These are phyloP conservation scores for Daedaleopsis sinensis DNA, from an alignment of 768 basidiomycete genomes.

Conservation along the genomic window DNA sequence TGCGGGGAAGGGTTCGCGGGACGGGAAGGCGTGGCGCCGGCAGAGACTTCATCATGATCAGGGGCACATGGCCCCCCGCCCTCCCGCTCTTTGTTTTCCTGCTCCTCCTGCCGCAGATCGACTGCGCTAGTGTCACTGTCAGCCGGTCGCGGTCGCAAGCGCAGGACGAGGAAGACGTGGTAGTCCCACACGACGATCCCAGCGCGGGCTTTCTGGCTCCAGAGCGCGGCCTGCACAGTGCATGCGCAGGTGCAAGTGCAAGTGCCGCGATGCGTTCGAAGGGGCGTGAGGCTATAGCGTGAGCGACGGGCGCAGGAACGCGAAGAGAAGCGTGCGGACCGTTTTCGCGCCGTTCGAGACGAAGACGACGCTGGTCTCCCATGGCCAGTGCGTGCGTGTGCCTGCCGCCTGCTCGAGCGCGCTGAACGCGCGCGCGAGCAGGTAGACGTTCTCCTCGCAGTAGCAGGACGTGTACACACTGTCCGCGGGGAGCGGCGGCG, in stretches of 20 bases:
- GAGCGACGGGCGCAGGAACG: background rate
- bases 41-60: background rate
- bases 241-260: background rate
- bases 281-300: constrained; percentile 1
- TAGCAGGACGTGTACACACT: constrained; percentile 60
- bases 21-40: background rate
- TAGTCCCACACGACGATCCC: constrained; percentile 71
- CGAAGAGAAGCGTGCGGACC: constrained; percentile 40
- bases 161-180: constrained; percentile 65
- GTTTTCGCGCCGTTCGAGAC: constrained; percentile 65
- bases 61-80: too few relatives aligned
- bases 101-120: background rate
- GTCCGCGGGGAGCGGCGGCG: constrained; percentile 39
- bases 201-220: constrained; percentile 55
- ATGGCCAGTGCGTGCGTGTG: constrained; percentile 27
- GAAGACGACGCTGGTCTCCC: constrained; percentile 61
- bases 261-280: background rate
- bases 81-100: too few relatives aligned
- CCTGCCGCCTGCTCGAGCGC: background rate
- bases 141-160: constrained; percentile 26
- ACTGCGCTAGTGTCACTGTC: background rate
- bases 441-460: constrained; percentile 77
- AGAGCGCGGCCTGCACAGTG: constrained; percentile 57
- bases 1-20: background rate
- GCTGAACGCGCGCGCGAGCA: constrained; percentile 51